Base-by-base conservation (phyloP, 257 asterid species). In the Lycium ferocissimum region DNA sequence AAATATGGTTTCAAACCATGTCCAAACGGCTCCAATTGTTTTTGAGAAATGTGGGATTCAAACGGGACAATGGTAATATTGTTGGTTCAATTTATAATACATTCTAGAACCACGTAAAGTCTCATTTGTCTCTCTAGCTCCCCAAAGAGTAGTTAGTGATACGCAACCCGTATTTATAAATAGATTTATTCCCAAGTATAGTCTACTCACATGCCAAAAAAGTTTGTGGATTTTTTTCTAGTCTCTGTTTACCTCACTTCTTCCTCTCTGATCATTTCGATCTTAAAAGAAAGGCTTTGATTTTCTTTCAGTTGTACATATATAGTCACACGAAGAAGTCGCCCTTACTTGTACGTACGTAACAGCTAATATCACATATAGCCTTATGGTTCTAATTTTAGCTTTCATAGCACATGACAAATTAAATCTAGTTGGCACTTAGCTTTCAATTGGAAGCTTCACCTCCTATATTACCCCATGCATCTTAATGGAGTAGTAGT, bases 301-400 rank as follows among this genome's bases (percentile, higher is more conserved):
- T 35, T 49, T 37, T 51, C 9, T 20, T 75, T 13, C 57, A 49
- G 35, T 22, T 35, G 51, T 7, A 78, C 70, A 35, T 7, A 78
- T 70, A 35, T 79, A 53, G 51, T 80, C 89, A 87, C 89, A 71
- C 71, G 87, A 84, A 80, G 81, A 40, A 72, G 18, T 72, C 20
- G 71, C 63, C 78, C 20, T 57, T 49, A 33, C 26, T 84, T 62
- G 61, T 40, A 84, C 72, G 38, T 63, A 84, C 72, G 40, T 63
- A 59, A 61, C 85, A 71, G 81, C 81, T 61, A 85, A 76, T 57
- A 79, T 84, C 89, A 82, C 91, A 86, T 84, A 89, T 84, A 80
- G 53, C 73, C 47, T 35, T 75, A 54, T 13, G 62, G 81, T 49
- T 7, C 61, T 70, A 43, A 62, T n/a, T 72, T 71, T 33, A 57